Evolutionary conservation across 108 stramenopile species (phyloP).

Genomic region (Fragilariopsis cylindrus): DNA sequence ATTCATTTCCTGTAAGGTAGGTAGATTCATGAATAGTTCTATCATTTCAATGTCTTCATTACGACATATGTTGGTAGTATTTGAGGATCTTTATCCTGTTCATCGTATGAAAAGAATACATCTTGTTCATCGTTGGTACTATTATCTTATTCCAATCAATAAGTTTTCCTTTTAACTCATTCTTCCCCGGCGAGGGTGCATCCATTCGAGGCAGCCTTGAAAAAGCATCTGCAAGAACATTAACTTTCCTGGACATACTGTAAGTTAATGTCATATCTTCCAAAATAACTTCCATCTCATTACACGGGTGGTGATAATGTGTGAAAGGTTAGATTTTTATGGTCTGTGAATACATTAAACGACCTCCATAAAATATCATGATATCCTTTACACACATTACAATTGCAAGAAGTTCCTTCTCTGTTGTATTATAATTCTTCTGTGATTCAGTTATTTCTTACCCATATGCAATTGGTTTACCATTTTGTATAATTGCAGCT

Average conservation of each 20-base stretch:
- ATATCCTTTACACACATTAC: neutral
- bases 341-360: neutral
- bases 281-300: neutral
- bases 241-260: neutral
- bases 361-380: neutral
- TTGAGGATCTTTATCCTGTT: too few species aligned
- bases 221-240: slow-evolving; percentile 2
- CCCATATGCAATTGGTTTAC: slow-evolving; percentile 30
- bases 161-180: neutral
- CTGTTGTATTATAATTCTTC: slow-evolving; percentile 36
- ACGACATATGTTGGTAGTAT: too few species aligned
- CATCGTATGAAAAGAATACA: too few species aligned
- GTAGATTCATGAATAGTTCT: too few species aligned
- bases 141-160: too few species aligned
- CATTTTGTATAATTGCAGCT: slow-evolving; percentile 42
- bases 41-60: too few species aligned
- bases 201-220: neutral
- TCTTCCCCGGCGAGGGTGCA: neutral
- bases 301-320: neutral
- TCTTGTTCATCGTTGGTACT: too few species aligned
- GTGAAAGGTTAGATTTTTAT: neutral
- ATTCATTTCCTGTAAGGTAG: too few species aligned
- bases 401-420: slow-evolving; percentile 37
- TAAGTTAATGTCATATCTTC: neutral
- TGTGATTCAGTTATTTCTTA: neutral